Percentiles rank a stretch among this genome's conserved stretches.
Conservation (phyloP, 129 eudicot genomes). For the Flaveria linearis region DNA sequence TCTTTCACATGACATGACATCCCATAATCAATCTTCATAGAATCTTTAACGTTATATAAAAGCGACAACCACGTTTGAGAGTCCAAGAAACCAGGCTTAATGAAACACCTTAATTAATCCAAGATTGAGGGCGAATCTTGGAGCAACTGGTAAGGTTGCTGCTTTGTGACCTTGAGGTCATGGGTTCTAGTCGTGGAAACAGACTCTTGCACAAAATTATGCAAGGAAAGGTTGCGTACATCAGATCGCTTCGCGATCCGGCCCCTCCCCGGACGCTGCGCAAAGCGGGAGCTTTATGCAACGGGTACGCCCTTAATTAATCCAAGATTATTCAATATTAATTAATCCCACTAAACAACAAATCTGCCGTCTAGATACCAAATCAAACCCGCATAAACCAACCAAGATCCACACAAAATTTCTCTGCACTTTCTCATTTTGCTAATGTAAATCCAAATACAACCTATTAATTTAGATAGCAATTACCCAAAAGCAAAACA, state of each 20-base stretch:
- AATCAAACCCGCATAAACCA: slow-evolving; percentile 39
- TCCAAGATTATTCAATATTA: not conserved
- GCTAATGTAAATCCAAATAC: slow-evolving; percentile 14
- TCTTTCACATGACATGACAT: slow-evolving; percentile 14
- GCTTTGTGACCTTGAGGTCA: too few relatives aligned
- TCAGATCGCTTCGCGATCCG: too few relatives aligned
- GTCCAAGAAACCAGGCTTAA: not conserved
- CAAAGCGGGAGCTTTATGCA: too few relatives aligned
- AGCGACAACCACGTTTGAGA: slow-evolving; percentile 19
- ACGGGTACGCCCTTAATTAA: too few relatives aligned
- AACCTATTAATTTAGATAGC: not conserved
- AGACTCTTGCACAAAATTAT: too few relatives aligned
- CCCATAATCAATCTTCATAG: slow-evolving; percentile 2
- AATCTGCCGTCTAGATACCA: slow-evolving; percentile 37
- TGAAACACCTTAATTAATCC: not conserved
- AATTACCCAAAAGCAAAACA: slow-evolving; percentile 37
- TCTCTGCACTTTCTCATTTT: slow-evolving; percentile 7
- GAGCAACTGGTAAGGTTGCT: too few relatives aligned
- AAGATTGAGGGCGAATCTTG: not conserved
- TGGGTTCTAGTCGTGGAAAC: too few relatives aligned
- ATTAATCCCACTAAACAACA: slow-evolving; percentile 22
- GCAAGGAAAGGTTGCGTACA: too few relatives aligned
- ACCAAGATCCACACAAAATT: slow-evolving; percentile 18
- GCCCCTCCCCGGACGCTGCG: too few relatives aligned
- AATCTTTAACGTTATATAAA: slow-evolving; percentile 1